A percentile compares a stretch with the other conserved stretches of the same genome.
phyloP scores from a whole-genome alignment of 768 basidiomycete genomes.

The Cyathus striatus region DNA sequence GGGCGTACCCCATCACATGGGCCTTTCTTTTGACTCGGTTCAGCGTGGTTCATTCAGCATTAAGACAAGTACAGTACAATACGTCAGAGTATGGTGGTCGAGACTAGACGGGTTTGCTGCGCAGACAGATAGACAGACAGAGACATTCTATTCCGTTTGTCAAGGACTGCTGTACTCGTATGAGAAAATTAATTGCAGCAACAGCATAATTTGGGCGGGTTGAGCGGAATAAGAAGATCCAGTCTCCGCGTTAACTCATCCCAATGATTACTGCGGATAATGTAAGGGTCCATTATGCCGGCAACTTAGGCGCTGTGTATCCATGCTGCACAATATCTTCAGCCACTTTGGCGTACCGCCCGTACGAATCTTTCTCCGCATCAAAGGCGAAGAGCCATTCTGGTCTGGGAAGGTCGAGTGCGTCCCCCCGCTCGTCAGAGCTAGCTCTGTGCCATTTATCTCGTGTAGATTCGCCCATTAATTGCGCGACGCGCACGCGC shows the following conservation, averaged over 20 bases:
- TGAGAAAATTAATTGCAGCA: too few species aligned
- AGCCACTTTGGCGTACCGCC: constrained; percentile 1
- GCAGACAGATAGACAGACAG: too few species aligned
- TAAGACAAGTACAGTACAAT: not conserved
- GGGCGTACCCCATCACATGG: not conserved
- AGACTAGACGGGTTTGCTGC: too few species aligned
- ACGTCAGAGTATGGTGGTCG: not conserved
- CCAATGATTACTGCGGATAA: too few species aligned
- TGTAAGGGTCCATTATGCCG: not conserved
- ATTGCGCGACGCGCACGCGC: constrained; percentile 4
- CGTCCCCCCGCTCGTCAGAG: not conserved
- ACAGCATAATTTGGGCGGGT: not conserved
- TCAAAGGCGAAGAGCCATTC: constrained; percentile 6
- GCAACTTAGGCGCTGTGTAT: constrained; percentile 4
- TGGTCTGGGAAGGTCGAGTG: constrained; percentile 3
- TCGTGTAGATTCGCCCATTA: constrained; percentile 7
- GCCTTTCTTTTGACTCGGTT: constrained; percentile 7
- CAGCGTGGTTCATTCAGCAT: constrained; percentile 2
- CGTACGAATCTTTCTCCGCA: constrained; percentile 4
- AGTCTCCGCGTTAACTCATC: too few species aligned
- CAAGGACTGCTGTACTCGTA: too few species aligned
- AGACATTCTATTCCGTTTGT: too few species aligned
- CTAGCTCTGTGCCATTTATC: constrained; percentile 5
- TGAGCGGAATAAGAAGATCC: not conserved
- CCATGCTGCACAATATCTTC: constrained; percentile 1